These are phyloP conservation scores for Lasiodiplodia citricola DNA, from an alignment of 2,329 filamentous ascomycete species.

Conservation along the genomic window DNA sequence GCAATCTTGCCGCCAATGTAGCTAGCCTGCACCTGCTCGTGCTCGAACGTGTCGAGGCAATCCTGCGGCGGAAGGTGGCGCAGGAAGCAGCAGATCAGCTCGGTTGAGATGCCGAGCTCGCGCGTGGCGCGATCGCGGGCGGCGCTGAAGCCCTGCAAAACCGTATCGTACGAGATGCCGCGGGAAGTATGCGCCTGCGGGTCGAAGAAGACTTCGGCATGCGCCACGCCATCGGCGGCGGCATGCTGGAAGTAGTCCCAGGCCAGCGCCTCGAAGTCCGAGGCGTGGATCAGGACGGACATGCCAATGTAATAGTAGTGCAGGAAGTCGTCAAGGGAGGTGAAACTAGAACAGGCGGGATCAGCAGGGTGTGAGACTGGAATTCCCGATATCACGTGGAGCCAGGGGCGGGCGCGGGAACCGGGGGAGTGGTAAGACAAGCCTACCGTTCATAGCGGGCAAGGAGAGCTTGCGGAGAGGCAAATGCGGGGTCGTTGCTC, in stretches of 20 bases:
- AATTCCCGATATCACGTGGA: conserved; percentile 16
- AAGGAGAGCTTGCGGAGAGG: conserved; percentile 63
- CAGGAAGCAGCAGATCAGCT: conserved; percentile 74
- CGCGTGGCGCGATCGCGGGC: conserved; percentile 65
- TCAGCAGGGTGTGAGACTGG: conserved; percentile 12
- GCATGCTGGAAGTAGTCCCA: conserved; percentile 73
- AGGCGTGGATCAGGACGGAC: conserved; percentile 66
- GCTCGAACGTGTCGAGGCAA: conserved; percentile 55
- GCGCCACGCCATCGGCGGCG: conserved; percentile 67
- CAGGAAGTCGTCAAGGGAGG: conserved; percentile 77
- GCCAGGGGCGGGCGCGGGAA: neutral
- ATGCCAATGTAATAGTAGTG: conserved; percentile 80
- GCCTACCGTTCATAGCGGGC: conserved; percentile 62
- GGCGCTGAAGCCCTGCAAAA: conserved; percentile 67
- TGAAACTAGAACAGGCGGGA: conserved; percentile 53
- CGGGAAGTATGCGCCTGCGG: conserved; percentile 74
- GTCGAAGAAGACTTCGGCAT: conserved; percentile 82
- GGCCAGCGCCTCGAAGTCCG: conserved; percentile 76
- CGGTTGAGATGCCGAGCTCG: conserved; percentile 68
- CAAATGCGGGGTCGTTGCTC: conserved; percentile 65
- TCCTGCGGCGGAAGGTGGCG: conserved; percentile 69
- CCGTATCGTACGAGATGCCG: conserved; percentile 66
- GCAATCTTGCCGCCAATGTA: conserved; percentile 59
- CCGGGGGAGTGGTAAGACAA: neutral
- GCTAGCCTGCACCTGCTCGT: conserved; percentile 52